Evolutionary conservation across 2,329 filamentous ascomycete species (phyloP).

Genomic region (Sclerotinia sclerotiorum): DNA sequence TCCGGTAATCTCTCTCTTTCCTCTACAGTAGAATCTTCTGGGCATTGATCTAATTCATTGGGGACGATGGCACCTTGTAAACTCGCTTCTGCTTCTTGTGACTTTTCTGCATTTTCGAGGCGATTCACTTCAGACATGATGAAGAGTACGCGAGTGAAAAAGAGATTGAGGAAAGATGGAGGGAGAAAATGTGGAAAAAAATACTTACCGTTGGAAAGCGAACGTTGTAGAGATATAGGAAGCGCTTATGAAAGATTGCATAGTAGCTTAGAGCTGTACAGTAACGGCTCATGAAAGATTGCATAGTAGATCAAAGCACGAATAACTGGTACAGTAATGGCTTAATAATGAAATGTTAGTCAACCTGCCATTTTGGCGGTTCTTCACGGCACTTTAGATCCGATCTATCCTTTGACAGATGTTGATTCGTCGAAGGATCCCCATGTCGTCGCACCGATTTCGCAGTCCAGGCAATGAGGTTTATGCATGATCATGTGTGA

Average conservation of each 20-base stretch:
- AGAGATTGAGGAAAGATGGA: background rate
- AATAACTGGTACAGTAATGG: too few species aligned
- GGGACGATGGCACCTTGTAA: constrained; percentile 26
- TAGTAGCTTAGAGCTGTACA: background rate
- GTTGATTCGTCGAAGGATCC: constrained; percentile 11
- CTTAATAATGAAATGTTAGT: background rate
- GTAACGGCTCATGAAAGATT: too few species aligned
- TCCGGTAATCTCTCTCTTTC: constrained; percentile 19
- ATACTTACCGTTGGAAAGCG: background rate
- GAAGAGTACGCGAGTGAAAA: constrained; percentile 8
- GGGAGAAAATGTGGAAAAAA: background rate
- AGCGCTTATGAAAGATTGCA: background rate
- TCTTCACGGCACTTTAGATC: background rate
- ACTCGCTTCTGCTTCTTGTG: constrained; percentile 27
- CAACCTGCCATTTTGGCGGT: background rate
- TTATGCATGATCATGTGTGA: background rate
- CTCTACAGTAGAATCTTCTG: constrained; percentile 27
- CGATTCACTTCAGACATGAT: constrained; percentile 32
- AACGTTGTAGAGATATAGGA: background rate
- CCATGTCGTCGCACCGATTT: background rate
- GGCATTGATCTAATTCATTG: constrained; percentile 24
- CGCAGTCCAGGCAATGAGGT: background rate
- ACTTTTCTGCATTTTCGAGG: constrained; percentile 30
- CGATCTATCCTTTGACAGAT: background rate
- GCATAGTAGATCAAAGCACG: too few species aligned